Base-by-base conservation (phyloP, 352 stramenopile genomes). In the Elongisporangium anandrum region DNA sequence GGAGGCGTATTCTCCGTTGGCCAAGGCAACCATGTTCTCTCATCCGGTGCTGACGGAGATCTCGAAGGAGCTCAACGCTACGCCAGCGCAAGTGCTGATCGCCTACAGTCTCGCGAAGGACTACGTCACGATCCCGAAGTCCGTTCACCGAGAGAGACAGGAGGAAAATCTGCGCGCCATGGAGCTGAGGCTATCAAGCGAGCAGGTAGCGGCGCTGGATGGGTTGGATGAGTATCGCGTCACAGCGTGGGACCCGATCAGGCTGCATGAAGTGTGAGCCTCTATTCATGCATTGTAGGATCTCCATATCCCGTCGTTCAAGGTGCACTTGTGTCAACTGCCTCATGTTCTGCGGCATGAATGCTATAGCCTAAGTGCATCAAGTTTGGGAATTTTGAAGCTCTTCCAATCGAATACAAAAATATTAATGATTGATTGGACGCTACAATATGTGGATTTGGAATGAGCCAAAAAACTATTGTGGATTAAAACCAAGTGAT, bases 121-220 rank as follows among this genome's bases (percentile, higher is more conserved):
- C 21, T 73, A 63, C 22, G 60, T 79, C 47, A 67, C 75, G 19
- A 59, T 85, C 21, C 69, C 75, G n/a, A 81, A 81, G 56, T 76
- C 74, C 10, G 69, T 75, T 17, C 59, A 63, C 4, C 29, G 52
- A 16, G 50, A 45, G 22, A 66, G 72, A n/a, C 61, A 76, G 39
- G 50, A 63, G 23, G 63, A 80, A 54, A 85, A 81, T 61, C 55
- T 64, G 50, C 63, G 74, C 20, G 57, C 60, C 17, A 52, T 47
- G 29, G 60, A 64, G 41, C 8, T 74, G 4, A 51, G 51, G 38
- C 53, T 58, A 0, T 16, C 53, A 15, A 47, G 39, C 9, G 23
- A 16, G 22, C 41, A 70, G 22, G 61, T 83, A 17, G 59, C 41
- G 16, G 38, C 53, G 17, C 39, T 79, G 48, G 60, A 70, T 49